A percentile compares a stretch with the other conserved stretches of the same genome.
phyloP scores from a whole-genome alignment of 1,284 basidiomycete species.

The Volvariella volvacea region DNA sequence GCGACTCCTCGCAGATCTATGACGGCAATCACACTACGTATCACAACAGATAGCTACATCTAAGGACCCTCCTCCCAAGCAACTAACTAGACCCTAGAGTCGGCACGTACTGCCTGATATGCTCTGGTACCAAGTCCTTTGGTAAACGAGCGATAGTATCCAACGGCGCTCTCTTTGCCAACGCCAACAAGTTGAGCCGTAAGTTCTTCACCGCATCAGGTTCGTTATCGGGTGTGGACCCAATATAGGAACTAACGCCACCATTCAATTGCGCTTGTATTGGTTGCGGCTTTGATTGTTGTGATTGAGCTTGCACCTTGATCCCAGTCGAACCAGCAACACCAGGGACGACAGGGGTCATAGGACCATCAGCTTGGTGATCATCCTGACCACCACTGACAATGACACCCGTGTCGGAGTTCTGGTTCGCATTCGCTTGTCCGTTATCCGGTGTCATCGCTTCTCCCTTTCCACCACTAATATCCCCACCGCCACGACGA shows the following conservation, averaged over 20 bases:
- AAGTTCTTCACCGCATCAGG: constrained; percentile 46
- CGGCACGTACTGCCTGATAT: constrained; percentile 57
- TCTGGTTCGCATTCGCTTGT: no score
- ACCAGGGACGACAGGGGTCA: no score
- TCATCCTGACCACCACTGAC: constrained; percentile 24
- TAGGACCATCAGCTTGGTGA: constrained; percentile 10
- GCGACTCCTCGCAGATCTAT: no score
- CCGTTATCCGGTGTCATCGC: no score
- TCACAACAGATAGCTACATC: no score
- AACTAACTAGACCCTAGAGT: constrained; percentile 21
- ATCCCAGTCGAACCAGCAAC: no score
- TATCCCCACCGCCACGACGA: no score
- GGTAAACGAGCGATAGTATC: constrained; percentile 63
- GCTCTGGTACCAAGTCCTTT: constrained; percentile 56
- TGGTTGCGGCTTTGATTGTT: no score
- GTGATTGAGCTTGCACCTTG: no score
- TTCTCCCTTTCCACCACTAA: no score
- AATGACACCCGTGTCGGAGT: constrained; percentile 23
- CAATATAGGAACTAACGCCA: neutral
- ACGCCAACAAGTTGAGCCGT: constrained; percentile 61
- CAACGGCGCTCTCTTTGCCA: constrained; percentile 67
- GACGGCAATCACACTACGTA: no score
- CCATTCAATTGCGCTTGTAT: neutral
- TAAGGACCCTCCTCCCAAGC: no score
- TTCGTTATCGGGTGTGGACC: constrained; percentile 17